Percentiles rank a stretch among this genome's conserved stretches.
phyloP scores from a whole-genome alignment of 495 filamentous ascomycete species.

The Lasiosphaeria ovina region DNA sequence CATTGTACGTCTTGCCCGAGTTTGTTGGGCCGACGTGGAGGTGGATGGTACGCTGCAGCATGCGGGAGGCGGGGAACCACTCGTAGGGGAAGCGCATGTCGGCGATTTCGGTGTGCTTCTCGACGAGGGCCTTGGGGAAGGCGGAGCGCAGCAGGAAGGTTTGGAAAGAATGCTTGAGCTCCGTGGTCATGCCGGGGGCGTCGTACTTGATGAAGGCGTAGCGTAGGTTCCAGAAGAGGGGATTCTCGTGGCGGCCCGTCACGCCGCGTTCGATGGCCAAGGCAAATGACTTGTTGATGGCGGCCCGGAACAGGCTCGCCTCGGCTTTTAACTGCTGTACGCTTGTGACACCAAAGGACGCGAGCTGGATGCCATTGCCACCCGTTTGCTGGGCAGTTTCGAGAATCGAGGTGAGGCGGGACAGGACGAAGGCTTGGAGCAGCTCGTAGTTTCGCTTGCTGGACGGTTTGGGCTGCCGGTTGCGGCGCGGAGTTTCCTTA shows the following conservation, averaged over 20 bases:
- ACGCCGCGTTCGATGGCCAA: slow-evolving; percentile 31
- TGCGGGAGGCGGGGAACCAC: slow-evolving; percentile 83
- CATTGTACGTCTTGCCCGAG: slow-evolving; percentile 96
- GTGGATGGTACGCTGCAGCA: slow-evolving; percentile 77
- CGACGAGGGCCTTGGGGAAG: slow-evolving; percentile 32
- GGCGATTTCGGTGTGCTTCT: slow-evolving; percentile 62
- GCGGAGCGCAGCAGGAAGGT: slow-evolving; percentile 43
- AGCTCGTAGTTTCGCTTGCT: slow-evolving; percentile 26
- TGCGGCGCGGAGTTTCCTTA: too few relatives aligned
- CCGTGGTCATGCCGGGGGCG: slow-evolving; percentile 44
- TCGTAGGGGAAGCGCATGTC: slow-evolving; percentile 84
- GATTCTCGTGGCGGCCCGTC: slow-evolving; percentile 40
- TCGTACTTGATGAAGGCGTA: slow-evolving; percentile 55
- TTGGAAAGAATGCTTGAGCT: slow-evolving; percentile 63
- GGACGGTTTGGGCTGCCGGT: too few relatives aligned
- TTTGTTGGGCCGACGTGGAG: slow-evolving; percentile 97
- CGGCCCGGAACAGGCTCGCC: slow-evolving; percentile 34
- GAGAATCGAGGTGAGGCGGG: slow-evolving; percentile 11
- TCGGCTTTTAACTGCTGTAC: slow-evolving; percentile 33
- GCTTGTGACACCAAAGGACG: slow-evolving; percentile 35
- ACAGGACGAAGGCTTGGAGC: slow-evolving; percentile 28
- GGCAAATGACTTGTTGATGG: slow-evolving; percentile 35
- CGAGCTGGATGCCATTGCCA: slow-evolving; percentile 16
- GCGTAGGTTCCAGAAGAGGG: slow-evolving; percentile 54
- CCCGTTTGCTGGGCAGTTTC: background rate